Percentiles rank a stretch among this genome's conserved stretches.
Conservation (phyloP, 2,329 filamentous ascomycete genomes). For the Colletotrichum tanaceti region DNA sequence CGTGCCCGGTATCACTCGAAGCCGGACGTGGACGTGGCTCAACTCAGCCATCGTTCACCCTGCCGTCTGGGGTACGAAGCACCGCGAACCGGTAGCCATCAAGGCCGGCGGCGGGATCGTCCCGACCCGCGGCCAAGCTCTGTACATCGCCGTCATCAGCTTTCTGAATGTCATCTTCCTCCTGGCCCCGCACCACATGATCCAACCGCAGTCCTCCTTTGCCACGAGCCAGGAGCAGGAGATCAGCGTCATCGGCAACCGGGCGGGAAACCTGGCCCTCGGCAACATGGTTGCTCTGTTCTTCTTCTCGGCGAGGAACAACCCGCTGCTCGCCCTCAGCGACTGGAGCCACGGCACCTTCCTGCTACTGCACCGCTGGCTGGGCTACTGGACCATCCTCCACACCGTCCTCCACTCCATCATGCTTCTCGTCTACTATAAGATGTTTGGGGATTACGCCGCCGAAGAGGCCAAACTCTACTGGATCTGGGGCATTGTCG, state of each 20-base stretch:
- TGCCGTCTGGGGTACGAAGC: neutral
- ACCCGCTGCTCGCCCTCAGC: slow-evolving; percentile 54
- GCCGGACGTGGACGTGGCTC: neutral
- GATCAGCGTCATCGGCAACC: slow-evolving; percentile 46
- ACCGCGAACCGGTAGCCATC: slow-evolving; percentile 45
- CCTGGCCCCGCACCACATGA: slow-evolving; percentile 42
- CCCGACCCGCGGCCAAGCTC: slow-evolving; percentile 50
- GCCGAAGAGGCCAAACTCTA: slow-evolving; percentile 46
- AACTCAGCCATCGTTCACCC: neutral
- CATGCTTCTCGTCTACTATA: slow-evolving; percentile 48
- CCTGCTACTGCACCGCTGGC: slow-evolving; percentile 58
- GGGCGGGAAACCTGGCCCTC: slow-evolving; percentile 51
- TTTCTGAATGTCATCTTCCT: slow-evolving; percentile 48
- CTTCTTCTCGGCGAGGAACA: slow-evolving; percentile 55
- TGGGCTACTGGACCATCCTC: slow-evolving; percentile 52
- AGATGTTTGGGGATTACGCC: slow-evolving; percentile 45
- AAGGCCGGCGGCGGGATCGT: slow-evolving; percentile 50
- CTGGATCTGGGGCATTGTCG: slow-evolving; percentile 57
- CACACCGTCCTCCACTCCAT: slow-evolving; percentile 56
- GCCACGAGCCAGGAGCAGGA: slow-evolving; percentile 35
- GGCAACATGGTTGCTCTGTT: slow-evolving; percentile 49
- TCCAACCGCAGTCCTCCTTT: slow-evolving; percentile 43
- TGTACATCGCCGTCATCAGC: slow-evolving; percentile 51
- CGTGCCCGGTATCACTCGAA: slow-evolving; percentile 39
- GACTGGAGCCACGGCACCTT: slow-evolving; percentile 58